These are phyloP conservation scores for Secale cereale DNA, from an alignment of 176 grass and related monocot genomes.

Conservation along the genomic window DNA sequence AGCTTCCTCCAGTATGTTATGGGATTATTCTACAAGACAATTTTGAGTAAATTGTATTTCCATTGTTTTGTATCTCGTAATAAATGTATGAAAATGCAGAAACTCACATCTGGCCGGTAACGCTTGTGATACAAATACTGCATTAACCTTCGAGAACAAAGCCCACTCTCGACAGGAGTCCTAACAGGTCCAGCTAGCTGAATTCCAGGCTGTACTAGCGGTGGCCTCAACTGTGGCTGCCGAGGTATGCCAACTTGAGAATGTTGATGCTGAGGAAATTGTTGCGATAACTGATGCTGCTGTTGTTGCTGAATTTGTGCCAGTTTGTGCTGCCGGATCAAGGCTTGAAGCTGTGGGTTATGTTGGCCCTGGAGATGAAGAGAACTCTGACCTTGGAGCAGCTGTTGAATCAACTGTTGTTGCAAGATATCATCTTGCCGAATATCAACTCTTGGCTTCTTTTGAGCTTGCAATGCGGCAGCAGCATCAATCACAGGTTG, in stretches of 20 bases:
- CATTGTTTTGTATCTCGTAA: constrained; percentile 16
- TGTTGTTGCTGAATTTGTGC: constrained; percentile 65
- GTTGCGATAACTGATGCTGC: constrained; percentile 64
- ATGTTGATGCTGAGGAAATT: constrained; percentile 69
- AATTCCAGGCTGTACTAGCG: constrained; percentile 47
- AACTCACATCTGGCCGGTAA: constrained; percentile 68
- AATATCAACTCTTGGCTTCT: constrained; percentile 75
- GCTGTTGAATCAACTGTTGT: constrained; percentile 70
- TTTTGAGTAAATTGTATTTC: constrained; percentile 21
- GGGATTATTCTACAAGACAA: constrained; percentile 65
- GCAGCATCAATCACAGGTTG: constrained; percentile 47
- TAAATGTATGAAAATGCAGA: constrained; percentile 1
- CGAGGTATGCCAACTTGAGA: constrained; percentile 46
- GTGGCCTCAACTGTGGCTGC: constrained; percentile 67
- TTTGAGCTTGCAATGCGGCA: constrained; percentile 52
- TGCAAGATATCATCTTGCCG: constrained; percentile 66
- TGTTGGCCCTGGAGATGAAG: constrained; percentile 60
- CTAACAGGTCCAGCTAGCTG: constrained; percentile 55
- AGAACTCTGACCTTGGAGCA: constrained; percentile 58
- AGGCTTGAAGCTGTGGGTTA: constrained; percentile 74
- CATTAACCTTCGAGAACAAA: constrained; percentile 88
- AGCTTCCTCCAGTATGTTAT: constrained; percentile 96
- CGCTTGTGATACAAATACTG: constrained; percentile 95
- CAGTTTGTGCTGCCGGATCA: constrained; percentile 76
- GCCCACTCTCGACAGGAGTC: constrained; percentile 54